Evolutionary conservation across 192 early-diverging fungal genomes (phyloP), one percentile per base, ranked within the genome.

Genomic region (Backusella tuberculispora): DNA sequence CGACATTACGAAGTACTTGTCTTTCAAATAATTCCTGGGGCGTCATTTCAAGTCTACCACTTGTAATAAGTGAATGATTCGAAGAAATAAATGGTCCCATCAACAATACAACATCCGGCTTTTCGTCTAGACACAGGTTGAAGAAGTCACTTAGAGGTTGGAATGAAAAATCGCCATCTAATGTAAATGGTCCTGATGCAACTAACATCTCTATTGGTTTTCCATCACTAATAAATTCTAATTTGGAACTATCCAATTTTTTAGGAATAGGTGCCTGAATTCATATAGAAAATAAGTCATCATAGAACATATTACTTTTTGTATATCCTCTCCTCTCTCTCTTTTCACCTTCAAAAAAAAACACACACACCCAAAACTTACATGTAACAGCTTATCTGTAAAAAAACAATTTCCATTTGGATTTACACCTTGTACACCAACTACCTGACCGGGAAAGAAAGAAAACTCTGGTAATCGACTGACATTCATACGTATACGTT

Each of bases 381-480:
- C 53, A 12, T 21, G 53, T 71, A 38, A 74, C 73, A 71, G 5
- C 15, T 71, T 47, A 4, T 71, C 72, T 3, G 88, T 95, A 26
- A 96, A 84, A 56, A 96, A 83, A 72, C 43, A 56, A n/a, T 50
- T 37, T 5, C 75, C 75, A 1, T 42, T 70, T 40, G 19, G 26
- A 41, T 76, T 76, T 3, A 42, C 46, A 34, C 75, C 77, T 74
- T 74, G 8, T 5, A 68, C 68, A 12, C 42, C 65, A 34, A 69
- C 21, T 7, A 80, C 81, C 78, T 97, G 96, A 29, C 98, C 98
- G 3, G 96, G 96, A 74, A 98, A 98, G 29, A 99, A 84, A 43
- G 88, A 78, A 76, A 88, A 93, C n/a, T 84, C 81, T 10, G 88
- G 63, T 21, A 92, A 48, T 34, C 85, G 73, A 10, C 77, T 80